Conservation (phyloP, 78 protist genomes). For the Dictyostelium citrinum region DNA sequence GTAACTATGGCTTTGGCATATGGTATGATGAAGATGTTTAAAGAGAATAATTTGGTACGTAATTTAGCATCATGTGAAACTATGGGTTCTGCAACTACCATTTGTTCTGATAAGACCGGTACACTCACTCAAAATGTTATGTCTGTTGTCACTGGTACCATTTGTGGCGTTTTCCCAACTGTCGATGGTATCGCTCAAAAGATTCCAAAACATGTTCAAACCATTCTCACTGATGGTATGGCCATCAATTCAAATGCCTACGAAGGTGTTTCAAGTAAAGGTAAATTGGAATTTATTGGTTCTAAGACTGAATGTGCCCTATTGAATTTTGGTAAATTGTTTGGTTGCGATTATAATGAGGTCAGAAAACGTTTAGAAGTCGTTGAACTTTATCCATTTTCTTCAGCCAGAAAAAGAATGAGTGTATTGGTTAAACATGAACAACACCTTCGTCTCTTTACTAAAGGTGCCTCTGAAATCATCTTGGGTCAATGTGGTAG, state of each 20-base stretch:
- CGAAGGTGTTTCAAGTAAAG: constrained; percentile 59
- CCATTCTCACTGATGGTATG: constrained; percentile 61
- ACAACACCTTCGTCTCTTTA: background rate
- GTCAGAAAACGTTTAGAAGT: constrained; percentile 64
- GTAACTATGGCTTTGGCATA: constrained; percentile 95
- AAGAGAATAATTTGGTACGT: constrained; percentile 92
- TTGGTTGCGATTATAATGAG: constrained; percentile 64
- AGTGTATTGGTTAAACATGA: constrained; percentile 8
- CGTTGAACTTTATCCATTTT: constrained; percentile 82
- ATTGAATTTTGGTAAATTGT: constrained; percentile 21
- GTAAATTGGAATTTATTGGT: constrained; percentile 81
- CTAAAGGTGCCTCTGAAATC: constrained; percentile 83
- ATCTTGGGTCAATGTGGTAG: constrained; percentile 81
- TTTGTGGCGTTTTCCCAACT: constrained; percentile 6
- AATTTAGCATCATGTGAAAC: constrained; percentile 94
- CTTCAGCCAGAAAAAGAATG: constrained; percentile 81
- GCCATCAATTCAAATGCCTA: constrained; percentile 80
- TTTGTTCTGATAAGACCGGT: constrained; percentile 99
- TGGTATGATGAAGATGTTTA: constrained; percentile 91
- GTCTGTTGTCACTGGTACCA: constrained; percentile 91
- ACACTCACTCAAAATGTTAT: constrained; percentile 95
- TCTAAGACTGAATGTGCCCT: constrained; percentile 87
- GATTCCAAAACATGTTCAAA: constrained; percentile 86
- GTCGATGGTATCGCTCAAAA: background rate
- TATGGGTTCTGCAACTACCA: constrained; percentile 96